Evolutionary conservation across 116 monocot genomes (phyloP), one percentile per base, ranked within the genome.

Genomic region (Dioscorea cayenensis): DNA sequence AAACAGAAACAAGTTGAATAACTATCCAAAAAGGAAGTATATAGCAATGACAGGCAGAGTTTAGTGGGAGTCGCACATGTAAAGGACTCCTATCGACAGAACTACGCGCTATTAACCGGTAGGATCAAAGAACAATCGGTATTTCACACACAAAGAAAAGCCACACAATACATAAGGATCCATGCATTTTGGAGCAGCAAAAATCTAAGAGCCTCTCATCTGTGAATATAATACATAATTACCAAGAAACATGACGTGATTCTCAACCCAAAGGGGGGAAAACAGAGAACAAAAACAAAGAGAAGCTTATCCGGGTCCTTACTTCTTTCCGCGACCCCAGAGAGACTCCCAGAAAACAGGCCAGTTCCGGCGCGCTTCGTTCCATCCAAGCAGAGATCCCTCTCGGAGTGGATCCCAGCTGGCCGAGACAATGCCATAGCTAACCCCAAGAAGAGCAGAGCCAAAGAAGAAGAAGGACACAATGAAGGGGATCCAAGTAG

Each of bases 401-500:
- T 92, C 90, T 8, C 92, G 79, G 1, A 84, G 36, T 2, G 96
- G 96, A 65, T 96, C 96, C 96, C 96, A 96, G 79, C 96, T 96
- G 25, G 92, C 76, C 32, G 96, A 96, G 27, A 96, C 96, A 70
- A 96, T 96, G 3, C 92, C 96, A 50, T 96, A 96, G 79, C 86
- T 87, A 52, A 96, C 79, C 0, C 96, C 96, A 18, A 88, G 82
- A 63, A 96, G 72, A 20, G 96, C 90, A 16, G 88, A 71, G 63
- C 96, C 96, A 65, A 96, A 96, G 86, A 96, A 96, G 76, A 88
- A 16, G 82, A 96, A 96, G 63, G 96, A 96, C 28, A 96, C 92
- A 32, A 92, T 69, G 65, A 92, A 71, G 1, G 96, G 96, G 58
- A 96, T 77, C 92, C 92, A 96, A 11, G 69, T 88, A 32, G 96